A percentile compares a stretch with the other conserved stretches of the same genome.
Evolutionary conservation across 306 rosid species (phyloP).

Genomic region (Betula pendula): DNA sequence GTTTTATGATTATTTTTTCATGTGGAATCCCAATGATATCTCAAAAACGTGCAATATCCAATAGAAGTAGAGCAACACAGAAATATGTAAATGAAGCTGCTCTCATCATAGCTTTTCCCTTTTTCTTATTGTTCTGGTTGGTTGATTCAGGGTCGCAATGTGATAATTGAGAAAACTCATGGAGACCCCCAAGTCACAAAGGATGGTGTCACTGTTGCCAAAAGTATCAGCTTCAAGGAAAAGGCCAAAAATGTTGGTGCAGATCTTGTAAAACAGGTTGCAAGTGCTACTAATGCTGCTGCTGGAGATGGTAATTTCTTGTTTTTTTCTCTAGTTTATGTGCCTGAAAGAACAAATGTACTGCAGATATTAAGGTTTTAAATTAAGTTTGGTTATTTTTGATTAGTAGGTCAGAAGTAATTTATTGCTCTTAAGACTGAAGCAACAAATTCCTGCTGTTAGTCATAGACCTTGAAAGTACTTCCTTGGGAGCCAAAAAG

Average conservation of each 20-base stretch:
- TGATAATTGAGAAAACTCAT: constrained; percentile 65
- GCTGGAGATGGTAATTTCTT: constrained; percentile 84
- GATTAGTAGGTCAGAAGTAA: not conserved
- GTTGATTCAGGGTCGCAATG: constrained; percentile 80
- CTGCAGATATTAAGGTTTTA: not conserved
- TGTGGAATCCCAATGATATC: not conserved
- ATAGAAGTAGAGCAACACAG: not conserved
- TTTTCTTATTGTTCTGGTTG: constrained; percentile 19
- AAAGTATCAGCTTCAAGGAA: constrained; percentile 70
- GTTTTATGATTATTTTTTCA: not conserved
- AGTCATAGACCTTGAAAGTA: not conserved
- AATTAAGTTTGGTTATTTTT: not conserved
- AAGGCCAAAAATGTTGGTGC: constrained; percentile 85
- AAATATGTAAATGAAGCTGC: not conserved
- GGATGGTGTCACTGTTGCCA: constrained; percentile 96
- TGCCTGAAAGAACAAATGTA: not conserved
- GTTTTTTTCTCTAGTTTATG: not conserved
- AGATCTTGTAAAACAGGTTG: constrained; percentile 85
- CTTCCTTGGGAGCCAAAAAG: not conserved
- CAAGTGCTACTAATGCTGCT: constrained; percentile 79
- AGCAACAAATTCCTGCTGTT: not conserved
- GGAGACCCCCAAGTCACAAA: constrained; percentile 73
- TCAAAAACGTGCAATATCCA: not conserved
- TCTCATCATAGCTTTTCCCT: not conserved
- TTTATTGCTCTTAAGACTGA: not conserved